phyloP scores from a whole-genome alignment of 805 yeast genomes.

The Schizosaccharomyces osmophilus region DNA sequence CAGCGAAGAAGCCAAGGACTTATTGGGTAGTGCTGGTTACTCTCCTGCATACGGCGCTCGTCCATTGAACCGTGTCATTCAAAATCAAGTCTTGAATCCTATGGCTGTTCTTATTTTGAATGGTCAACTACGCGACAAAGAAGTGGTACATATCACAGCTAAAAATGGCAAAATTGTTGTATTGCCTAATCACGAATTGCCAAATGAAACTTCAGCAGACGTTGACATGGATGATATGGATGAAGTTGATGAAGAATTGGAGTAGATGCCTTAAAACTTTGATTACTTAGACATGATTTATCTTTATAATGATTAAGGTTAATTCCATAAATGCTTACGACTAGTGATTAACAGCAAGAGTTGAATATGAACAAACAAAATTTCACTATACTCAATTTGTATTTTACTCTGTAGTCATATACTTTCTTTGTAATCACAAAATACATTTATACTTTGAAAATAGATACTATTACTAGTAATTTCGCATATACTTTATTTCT shows the following conservation, averaged over 20 bases:
- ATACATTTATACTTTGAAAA: no score
- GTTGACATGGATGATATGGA: conserved; percentile 13
- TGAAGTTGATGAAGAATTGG: conserved; percentile 11
- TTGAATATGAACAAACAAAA: no score
- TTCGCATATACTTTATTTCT: no score
- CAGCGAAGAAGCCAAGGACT: conserved; percentile 55
- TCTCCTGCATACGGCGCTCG: conserved; percentile 89
- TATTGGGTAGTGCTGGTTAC: conserved; percentile 66
- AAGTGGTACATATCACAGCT: conserved; percentile 40
- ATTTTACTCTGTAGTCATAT: no score
- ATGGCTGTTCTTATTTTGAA: conserved; percentile 71
- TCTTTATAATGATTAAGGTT: background rate
- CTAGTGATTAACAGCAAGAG: no score
- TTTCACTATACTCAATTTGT: no score
- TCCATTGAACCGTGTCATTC: conserved; percentile 73
- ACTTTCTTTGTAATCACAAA: no score
- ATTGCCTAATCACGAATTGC: conserved; percentile 61
- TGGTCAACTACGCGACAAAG: conserved; percentile 75
- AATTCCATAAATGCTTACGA: background rate
- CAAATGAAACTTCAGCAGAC: conserved; percentile 11
- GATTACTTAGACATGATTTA: background rate
- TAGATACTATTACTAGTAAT: no score
- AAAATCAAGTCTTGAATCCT: conserved; percentile 61
- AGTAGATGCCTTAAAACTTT: background rate
- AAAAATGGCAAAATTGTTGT: conserved; percentile 45